Evolutionary conservation across 148 eudicot genomes (phyloP).

Genomic region (Cornus suecica): DNA sequence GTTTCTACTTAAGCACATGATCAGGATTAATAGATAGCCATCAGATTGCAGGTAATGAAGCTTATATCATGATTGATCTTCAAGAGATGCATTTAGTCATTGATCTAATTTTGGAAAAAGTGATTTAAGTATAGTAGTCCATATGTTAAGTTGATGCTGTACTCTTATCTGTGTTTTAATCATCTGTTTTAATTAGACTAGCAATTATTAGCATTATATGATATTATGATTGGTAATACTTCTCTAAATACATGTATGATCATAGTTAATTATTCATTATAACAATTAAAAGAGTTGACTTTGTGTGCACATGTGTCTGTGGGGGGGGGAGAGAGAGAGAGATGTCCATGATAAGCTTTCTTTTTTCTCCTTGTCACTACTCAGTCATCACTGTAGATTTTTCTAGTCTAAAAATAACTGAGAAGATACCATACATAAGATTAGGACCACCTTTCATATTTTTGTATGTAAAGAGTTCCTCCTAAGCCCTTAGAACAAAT

Average conservation of each 20-base stretch:
- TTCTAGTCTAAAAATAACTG: neutral
- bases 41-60: neutral
- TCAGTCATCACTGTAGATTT: neutral
- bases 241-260: neutral
- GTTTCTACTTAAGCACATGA: neutral
- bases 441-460: neutral
- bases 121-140: neutral
- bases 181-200: slow-evolving; percentile 3
- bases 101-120: neutral
- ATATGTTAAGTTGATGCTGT: neutral
- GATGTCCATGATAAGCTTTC: neutral
- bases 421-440: neutral
- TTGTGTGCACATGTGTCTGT: neutral
- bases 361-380: slow-evolving; percentile 10
- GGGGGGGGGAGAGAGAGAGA: neutral
- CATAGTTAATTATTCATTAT: slow-evolving; percentile 4
- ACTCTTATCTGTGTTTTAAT: neutral
- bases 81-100: neutral
- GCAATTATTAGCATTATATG: neutral
- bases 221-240: slow-evolving; percentile 6
- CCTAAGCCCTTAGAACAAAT: neutral
- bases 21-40: neutral
- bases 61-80: slow-evolving; percentile 4
- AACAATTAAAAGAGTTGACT: neutral
- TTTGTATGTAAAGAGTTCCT: neutral